These are phyloP conservation scores for Raphanus raphanistrum DNA, from an alignment of 345 rosid species.

Conservation along the genomic window DNA sequence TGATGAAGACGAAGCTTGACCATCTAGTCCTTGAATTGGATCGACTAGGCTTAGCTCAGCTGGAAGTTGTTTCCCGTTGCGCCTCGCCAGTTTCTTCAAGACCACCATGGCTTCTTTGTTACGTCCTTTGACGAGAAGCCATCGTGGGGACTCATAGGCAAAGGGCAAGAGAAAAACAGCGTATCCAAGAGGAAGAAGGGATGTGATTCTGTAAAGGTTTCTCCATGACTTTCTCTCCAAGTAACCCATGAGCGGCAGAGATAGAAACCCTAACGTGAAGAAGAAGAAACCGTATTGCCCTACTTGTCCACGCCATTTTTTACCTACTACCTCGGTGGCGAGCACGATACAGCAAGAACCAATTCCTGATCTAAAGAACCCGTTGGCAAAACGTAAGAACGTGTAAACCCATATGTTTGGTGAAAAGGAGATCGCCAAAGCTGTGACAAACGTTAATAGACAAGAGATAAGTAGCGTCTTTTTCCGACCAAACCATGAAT, in stretches of 20 bases:
- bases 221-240: conserved; percentile 65
- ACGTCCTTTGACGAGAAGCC: conserved; percentile 61
- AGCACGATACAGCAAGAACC: conserved; percentile 75
- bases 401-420: conserved; percentile 70
- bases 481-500: conserved; percentile 62
- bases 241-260: conserved; percentile 61
- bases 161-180: conserved; percentile 48
- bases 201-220: conserved; percentile 47
- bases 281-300: conserved; percentile 78
- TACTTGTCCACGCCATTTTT: conserved; percentile 74
- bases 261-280: conserved; percentile 65
- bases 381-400: conserved; percentile 60
- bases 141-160: conserved; percentile 74
- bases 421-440: conserved; percentile 63
- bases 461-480: conserved; percentile 52
- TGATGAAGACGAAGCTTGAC: background rate
- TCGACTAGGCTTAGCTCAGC: conserved; percentile 41
- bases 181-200: conserved; percentile 55
- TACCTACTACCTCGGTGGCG: conserved; percentile 63
- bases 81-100: conserved; percentile 46
- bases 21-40: conserved; percentile 24
- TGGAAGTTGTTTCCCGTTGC: conserved; percentile 56
- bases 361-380: conserved; percentile 59
- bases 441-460: conserved; percentile 50
- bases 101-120: conserved; percentile 55